Conservation (phyloP, 2,329 filamentous ascomycete species). For the Cladosporium sphaerospermum region DNA sequence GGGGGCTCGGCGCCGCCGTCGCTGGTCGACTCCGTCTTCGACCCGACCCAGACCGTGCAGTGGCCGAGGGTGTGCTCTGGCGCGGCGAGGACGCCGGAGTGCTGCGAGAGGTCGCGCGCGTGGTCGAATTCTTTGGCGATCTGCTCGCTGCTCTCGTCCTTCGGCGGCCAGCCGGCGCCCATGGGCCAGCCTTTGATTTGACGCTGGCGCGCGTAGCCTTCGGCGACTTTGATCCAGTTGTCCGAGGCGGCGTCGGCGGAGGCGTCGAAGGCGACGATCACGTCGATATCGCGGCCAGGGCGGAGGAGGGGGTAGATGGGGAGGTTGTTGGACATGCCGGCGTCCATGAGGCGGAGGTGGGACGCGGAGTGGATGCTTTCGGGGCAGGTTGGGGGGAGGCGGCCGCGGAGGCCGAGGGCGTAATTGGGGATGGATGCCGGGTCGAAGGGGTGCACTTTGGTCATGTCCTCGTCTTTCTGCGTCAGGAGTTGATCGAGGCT, state of each 20-base stretch:
- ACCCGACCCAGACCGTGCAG: conserved; percentile 91
- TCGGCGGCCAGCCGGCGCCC: conserved; percentile 84
- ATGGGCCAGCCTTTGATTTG: conserved; percentile 92
- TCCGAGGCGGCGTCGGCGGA: conserved; percentile 89
- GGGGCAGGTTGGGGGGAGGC: conserved; percentile 70
- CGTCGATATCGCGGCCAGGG: conserved; percentile 79
- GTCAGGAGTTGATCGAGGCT: conserved; percentile 73
- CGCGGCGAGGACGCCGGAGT: conserved; percentile 10
- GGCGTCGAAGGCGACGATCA: conserved; percentile 88
- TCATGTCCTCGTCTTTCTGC: conserved; percentile 73
- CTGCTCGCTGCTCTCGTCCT: conserved; percentile 51
- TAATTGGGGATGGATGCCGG: conserved; percentile 89
- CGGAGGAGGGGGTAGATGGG: conserved; percentile 91
- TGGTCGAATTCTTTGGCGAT: conserved; percentile 60
- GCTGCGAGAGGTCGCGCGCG: conserved; percentile 44
- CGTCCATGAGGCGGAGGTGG: conserved; percentile 73
- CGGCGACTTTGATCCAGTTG: conserved; percentile 92
- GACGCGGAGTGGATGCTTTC: conserved; percentile 64
- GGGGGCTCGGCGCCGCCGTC: conserved; percentile 23
- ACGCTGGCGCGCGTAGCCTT: conserved; percentile 85
- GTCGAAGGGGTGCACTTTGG: conserved; percentile 91
- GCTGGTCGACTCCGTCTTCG: conserved; percentile 1
- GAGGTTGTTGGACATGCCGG: conserved; percentile 97
- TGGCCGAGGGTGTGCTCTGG: conserved; percentile 59
- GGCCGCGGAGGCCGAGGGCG: conserved; percentile 69